phyloP scores from a whole-genome alignment of 768 basidiomycete genomes.

The Porphyrellus cyaneotinctus region DNA sequence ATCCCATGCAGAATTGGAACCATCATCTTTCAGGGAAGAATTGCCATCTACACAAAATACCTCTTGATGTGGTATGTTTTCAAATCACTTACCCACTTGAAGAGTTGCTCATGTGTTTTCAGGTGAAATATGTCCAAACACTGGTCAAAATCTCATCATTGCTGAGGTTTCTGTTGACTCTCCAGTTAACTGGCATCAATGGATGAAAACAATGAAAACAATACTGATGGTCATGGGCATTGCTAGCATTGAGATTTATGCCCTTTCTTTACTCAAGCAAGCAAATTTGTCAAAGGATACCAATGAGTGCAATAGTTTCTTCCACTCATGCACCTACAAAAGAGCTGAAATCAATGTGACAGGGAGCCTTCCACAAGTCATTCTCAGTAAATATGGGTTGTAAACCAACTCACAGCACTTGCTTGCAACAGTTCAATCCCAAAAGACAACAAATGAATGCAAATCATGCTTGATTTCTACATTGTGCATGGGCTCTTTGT shows the following conservation, averaged over 20 bases:
- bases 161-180: conserved; percentile 78
- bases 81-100: background rate
- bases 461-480: conserved; percentile 75
- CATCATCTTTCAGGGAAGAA: conserved; percentile 89
- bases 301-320: conserved; percentile 37
- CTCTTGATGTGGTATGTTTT: conserved; percentile 67
- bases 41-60: conserved; percentile 85
- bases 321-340: background rate
- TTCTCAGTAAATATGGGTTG: conserved; percentile 70
- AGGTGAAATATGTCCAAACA: conserved; percentile 74
- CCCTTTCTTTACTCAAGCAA: conserved; percentile 64
- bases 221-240: conserved; percentile 71
- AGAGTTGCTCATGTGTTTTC: background rate
- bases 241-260: conserved; percentile 73
- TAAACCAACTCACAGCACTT: conserved; percentile 78
- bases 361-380: conserved; percentile 49
- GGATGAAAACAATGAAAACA: conserved; percentile 91
- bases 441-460: conserved; percentile 79
- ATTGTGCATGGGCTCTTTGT: conserved; percentile 76
- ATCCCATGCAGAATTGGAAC: conserved; percentile 96
- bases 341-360: conserved; percentile 13
- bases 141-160: conserved; percentile 73
- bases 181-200: conserved; percentile 78
- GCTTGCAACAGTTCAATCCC: conserved; percentile 77
- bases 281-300: conserved; percentile 46